Evolutionary conservation across 108 stramenopile species (phyloP).

Genomic region (Cyclotella sp.): DNA sequence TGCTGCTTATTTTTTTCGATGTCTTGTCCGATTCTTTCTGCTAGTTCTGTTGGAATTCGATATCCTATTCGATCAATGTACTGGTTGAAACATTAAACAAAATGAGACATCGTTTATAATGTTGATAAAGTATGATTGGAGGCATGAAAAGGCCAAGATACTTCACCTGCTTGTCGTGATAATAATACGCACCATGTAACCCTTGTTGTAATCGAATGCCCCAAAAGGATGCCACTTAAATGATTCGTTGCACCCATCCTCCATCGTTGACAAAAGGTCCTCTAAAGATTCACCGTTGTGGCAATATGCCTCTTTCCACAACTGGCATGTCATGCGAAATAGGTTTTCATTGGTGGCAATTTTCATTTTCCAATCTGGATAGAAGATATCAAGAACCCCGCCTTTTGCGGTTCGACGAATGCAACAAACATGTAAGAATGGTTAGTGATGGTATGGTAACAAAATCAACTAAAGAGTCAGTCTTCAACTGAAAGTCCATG

Average conservation of each 20-base stretch:
- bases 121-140: neutral
- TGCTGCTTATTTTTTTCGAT: neutral
- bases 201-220: conserved; percentile 68
- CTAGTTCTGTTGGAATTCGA: conserved; percentile 76
- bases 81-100: conserved; percentile 9
- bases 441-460: neutral
- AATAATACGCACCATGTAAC: conserved; percentile 53
- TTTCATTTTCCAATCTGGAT: conserved; percentile 83
- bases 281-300: conserved; percentile 61
- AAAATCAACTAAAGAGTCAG: neutral
- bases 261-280: conserved; percentile 23
- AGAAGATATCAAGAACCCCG: conserved; percentile 92
- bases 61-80: conserved; percentile 93
- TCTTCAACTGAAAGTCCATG: neutral
- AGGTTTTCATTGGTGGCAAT: conserved; percentile 70
- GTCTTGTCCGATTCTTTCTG: conserved; percentile 63
- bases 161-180: neutral
- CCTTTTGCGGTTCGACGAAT: conserved; percentile 32
- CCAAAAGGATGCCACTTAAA: conserved; percentile 86
- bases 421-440: neutral
- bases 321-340: conserved; percentile 69
- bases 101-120: neutral
- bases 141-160: neutral
- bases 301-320: conserved; percentile 85
- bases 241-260: conserved; percentile 5